Evolutionary conservation across 1,284 basidiomycete species (phyloP), one percentile per base, ranked within the genome.

Genomic region (Ceratobasidium sp.): DNA sequence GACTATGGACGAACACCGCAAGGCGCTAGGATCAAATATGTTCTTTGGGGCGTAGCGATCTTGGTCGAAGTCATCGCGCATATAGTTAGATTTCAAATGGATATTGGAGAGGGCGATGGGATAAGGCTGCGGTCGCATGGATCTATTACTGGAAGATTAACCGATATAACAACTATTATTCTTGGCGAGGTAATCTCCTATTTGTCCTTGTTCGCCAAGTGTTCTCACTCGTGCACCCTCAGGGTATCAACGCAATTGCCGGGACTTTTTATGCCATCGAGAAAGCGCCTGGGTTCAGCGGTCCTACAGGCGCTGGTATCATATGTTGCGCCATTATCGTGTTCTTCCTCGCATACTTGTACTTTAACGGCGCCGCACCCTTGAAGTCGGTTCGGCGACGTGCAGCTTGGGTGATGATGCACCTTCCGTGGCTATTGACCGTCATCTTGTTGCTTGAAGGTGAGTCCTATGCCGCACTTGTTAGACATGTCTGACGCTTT

Each of bases 191-290:
- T 77, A 7, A 20, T n/a, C 18, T n/a, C 6, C 6, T 35, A 3
- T 8, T 16, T 35, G 38, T 62, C 57, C 27, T 38, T 41, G n/a
- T 20, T 20, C 27, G n/a, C 3, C 27, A 48, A 2, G 23, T 27
- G n/a, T 33, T 23, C 41, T 48, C 18, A 67, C 3, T 67, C 1
- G 50, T 33, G 10, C 14, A 33, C 14, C 12, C 12, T 23, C 41
- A 77, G 74, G 74, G 74, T 33, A 77, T 77, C 64, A 77, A 77
- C 30, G 65, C 62, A 7, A 77, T 77, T 30, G 74, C 74, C 8
- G 74, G 74, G 5, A 57, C 74, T 3, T 44, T 77, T 14, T 77
- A 67, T 27, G 48, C 64, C 10, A 41, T 77, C 20, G 64, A 66
- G 54, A 54, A 65, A 14, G 74, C 74, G 14, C 74, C 74, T 3